Base-by-base conservation (phyloP, 176 grass and related monocot species). In the Eleusine coracana region DNA sequence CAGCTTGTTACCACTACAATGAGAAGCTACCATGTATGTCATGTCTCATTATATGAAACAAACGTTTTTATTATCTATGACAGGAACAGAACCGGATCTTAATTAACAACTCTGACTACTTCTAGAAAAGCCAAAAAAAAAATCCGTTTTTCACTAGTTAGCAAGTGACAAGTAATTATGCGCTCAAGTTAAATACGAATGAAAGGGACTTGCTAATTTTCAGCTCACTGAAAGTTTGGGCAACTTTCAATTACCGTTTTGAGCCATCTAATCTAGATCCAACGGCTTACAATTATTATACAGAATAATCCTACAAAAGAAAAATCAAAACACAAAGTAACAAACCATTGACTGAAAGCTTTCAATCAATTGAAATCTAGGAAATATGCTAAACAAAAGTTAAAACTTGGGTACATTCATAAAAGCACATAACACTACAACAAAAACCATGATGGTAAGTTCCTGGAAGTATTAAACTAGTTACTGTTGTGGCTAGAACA, bases 91-190 rank as follows among this genome's bases (percentile, higher is more conserved):
- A 40, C 7, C 36, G 40, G 15, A 3, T 40, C 34, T 18, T 20
- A 17, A 68, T 66, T 15, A 17, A 16, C 4, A 65, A 31, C 61
- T 31, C 31, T 66, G 2, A 2, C 14, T 66, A 66, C 29, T 65
- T 34, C 28, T 34, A 65, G 12, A 65, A 65, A 4, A 36, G 13
- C 2, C 31, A 34, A 34, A 34, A 34, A 34, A 17, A 6, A 1
- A 3, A 16, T 12, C 3, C 1, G 25, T 1, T 80, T 41, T 86
- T 68, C 20, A 39, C 27, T 16, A 40, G 16, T 44, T 68, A 84
- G n/a, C 61, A 79, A 67, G 37, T 55, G 58, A 20, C 31, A 56
- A 78, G 15, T 25, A 78, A 70, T 67, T 75, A 20, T 68, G 21
- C 39, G 58, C 49, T 31, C 6, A 74, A 74, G 39, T 3, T 66